Percentiles rank a stretch among this genome's conserved stretches.
These are phyloP conservation scores for Aplosporella prunicola DNA, from an alignment of 2,329 filamentous ascomycete genomes.

Conservation along the genomic window DNA sequence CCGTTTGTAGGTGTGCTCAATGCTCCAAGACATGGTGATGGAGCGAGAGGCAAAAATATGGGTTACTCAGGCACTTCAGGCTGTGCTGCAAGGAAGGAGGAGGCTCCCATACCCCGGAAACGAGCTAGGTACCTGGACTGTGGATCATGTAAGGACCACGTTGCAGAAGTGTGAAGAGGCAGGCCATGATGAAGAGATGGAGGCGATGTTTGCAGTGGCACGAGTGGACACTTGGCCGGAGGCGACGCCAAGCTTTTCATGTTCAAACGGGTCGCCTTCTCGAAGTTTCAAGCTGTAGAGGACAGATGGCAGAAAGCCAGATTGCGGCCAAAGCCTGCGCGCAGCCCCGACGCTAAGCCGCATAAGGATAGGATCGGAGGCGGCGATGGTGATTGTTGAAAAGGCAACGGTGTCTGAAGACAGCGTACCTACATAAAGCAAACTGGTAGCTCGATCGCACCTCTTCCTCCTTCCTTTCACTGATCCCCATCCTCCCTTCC, in stretches of 20 bases:
- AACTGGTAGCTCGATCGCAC: slow-evolving; percentile 2
- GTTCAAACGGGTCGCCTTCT: slow-evolving; percentile 4
- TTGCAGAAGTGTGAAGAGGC: background rate
- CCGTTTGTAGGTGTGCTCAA: no score
- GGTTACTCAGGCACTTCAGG: no score
- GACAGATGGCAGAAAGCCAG: slow-evolving; percentile 11
- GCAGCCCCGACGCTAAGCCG: slow-evolving; percentile 7
- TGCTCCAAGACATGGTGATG: no score
- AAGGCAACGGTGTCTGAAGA: slow-evolving; percentile 12
- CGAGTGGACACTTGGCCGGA: background rate
- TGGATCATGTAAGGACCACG: background rate
- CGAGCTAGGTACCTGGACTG: background rate
- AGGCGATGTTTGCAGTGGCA: background rate
- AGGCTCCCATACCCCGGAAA: background rate
- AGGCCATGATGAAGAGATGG: background rate
- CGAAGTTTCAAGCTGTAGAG: slow-evolving; percentile 10
- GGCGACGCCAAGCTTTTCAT: background rate
- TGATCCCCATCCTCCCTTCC: slow-evolving; percentile 1
- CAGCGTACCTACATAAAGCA: slow-evolving; percentile 12
- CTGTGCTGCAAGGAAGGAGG: no score
- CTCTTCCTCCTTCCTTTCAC: slow-evolving; percentile 3
- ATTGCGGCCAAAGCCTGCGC: slow-evolving; percentile 8
- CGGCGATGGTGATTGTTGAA: slow-evolving; percentile 12
- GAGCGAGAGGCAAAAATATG: no score
- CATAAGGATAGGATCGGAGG: slow-evolving; percentile 1